Percentiles rank a stretch among this genome's conserved stretches.
These are phyloP conservation scores for Coniferiporia weirii DNA, from an alignment of 1,284 basidiomycete species.

Conservation along the genomic window DNA sequence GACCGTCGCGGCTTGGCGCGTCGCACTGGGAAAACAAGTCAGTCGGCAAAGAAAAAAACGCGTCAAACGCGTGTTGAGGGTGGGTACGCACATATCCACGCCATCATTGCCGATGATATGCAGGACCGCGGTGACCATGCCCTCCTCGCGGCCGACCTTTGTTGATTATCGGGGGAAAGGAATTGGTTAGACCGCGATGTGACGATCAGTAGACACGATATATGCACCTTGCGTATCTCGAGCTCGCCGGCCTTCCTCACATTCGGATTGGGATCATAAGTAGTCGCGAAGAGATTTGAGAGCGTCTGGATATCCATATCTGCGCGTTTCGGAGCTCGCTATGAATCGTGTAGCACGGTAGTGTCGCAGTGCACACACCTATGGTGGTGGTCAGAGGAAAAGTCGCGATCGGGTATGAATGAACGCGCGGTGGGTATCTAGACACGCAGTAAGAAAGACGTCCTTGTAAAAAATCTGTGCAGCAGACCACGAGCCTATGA, in stretches of 20 bases:
- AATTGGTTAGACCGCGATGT: background rate
- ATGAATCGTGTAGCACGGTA: background rate
- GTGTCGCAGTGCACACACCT: background rate
- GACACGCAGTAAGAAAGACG: background rate
- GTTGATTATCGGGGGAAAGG: background rate
- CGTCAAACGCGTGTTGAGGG: constrained; percentile 25
- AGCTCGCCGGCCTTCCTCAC: constrained; percentile 77
- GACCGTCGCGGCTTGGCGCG: constrained; percentile 74
- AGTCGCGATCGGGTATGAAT: background rate
- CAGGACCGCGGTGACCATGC: constrained; percentile 71
- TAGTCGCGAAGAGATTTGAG: constrained; percentile 72
- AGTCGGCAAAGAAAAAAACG: constrained; percentile 27
- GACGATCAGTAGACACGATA: constrained; percentile 7
- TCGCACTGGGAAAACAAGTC: constrained; percentile 43
- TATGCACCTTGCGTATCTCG: constrained; percentile 73
- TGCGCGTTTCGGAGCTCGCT: background rate
- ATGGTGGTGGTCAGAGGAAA: background rate
- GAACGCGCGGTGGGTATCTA: background rate
- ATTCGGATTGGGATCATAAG: constrained; percentile 80
- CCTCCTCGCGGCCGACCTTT: constrained; percentile 72
- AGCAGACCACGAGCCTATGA: background rate
- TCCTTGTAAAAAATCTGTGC: background rate
- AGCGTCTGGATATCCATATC: constrained; percentile 74
- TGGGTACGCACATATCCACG: constrained; percentile 64
- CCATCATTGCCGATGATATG: constrained; percentile 75